Evolutionary conservation across 2,329 filamentous ascomycete species (phyloP), one percentile per base, ranked within the genome.

Genomic region (Davidsoniella eucalypti): DNA sequence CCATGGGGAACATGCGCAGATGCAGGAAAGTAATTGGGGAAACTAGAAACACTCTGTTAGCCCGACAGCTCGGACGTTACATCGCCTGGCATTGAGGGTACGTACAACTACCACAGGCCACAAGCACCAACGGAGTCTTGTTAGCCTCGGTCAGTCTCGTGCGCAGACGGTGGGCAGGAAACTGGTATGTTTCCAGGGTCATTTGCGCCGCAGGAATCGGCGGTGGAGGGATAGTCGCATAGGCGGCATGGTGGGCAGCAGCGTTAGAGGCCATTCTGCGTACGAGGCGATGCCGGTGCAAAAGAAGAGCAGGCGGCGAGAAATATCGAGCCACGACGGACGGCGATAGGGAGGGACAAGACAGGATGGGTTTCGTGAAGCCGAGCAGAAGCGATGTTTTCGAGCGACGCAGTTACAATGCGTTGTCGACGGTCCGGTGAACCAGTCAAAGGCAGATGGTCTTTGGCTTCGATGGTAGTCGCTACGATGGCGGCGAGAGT

Each of bases 1-100:
- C 84, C 78, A 93, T 87, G 60, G 87, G 83, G 61, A 92, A 90
- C 82, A 93, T 90, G 61, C 84, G 80, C 55, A 92, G 68, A 61
- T 90, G 84, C 25, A 87, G 71, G 59, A 83, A 84, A 5, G 81
- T 84, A 46, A 82, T 77, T 16, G 83, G 84, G 0, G 80, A 84
- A 66, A 87, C 61, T 63, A 45, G 7, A 36, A 26, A 46, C 4
- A 4, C 25, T 25, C 2, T 25, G 41, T 43, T 43, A 43, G 41
- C 5, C 18, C 6, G 17, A 5, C 29, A 17, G 23, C 14, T n/a
- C 3, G 18, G 16, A 29, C 26, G 44, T 29, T 10, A 36, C 21
- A 37, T 33, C 14, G 7, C 36, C 37, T 23, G 17, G 10, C 12
- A 10, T 38, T 14, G 12, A 7, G 9, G 21, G 39, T 21, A 57